Conservation (phyloP, 106 monocot species). For the Posidonia australis region DNA sequence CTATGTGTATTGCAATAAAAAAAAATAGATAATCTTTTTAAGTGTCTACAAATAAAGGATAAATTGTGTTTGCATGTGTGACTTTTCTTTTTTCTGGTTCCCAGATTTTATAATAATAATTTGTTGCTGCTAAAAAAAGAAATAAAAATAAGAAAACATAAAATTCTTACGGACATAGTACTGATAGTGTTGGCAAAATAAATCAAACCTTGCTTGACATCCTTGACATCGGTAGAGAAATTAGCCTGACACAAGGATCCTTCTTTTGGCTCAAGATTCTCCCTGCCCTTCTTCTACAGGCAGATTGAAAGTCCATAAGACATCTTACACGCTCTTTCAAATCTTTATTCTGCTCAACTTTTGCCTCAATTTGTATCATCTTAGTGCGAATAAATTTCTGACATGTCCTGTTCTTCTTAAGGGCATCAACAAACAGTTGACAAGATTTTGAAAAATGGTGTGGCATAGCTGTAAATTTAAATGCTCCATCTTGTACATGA, state of each 20-base stretch:
- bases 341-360: slow-evolving; percentile 68
- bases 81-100: too few relatives aligned
- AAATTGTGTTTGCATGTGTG: too few relatives aligned
- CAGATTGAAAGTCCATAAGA: slow-evolving; percentile 63
- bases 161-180: too few relatives aligned
- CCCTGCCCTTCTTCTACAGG: slow-evolving; percentile 32
- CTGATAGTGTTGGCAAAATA: neutral
- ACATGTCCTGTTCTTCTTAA: slow-evolving; percentile 77
- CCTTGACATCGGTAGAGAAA: slow-evolving; percentile 37
- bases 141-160: too few relatives aligned
- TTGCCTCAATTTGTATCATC: slow-evolving; percentile 78
- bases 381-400: slow-evolving; percentile 78
- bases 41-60: too few relatives aligned
- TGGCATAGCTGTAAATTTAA: slow-evolving; percentile 6
- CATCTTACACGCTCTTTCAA: slow-evolving; percentile 71
- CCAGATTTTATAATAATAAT: too few relatives aligned
- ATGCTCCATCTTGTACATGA: slow-evolving; percentile 7
- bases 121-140: too few relatives aligned
- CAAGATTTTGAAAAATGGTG: slow-evolving; percentile 53
- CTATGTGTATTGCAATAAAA: too few relatives aligned
- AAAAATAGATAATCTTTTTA: too few relatives aligned
- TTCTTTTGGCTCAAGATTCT: slow-evolving; percentile 34
- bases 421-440: slow-evolving; percentile 57
- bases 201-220: slow-evolving; percentile 17
- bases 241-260: slow-evolving; percentile 71